Conservation (phyloP, 768 basidiomycete genomes). For the Roridomyces roridus region DNA sequence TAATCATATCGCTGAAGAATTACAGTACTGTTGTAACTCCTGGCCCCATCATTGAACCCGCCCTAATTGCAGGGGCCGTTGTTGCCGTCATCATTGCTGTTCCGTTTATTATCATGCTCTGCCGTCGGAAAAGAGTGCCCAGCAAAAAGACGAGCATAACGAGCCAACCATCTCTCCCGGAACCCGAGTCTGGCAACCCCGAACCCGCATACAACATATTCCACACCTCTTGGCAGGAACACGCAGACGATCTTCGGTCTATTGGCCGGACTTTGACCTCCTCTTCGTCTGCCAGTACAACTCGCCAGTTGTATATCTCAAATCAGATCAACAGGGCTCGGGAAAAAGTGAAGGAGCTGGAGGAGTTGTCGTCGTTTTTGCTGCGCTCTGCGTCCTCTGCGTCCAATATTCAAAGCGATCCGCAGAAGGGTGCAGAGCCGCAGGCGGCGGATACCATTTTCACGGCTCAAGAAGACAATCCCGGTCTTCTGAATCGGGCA, state of each 20-base stretch:
- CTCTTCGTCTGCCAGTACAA: not conserved
- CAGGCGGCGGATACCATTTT: no score
- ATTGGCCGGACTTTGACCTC: not conserved
- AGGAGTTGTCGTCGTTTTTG: not conserved
- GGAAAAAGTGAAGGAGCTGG: conserved; percentile 6
- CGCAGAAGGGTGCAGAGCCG: no score
- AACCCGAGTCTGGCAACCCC: no score
- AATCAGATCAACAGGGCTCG: conserved; percentile 11
- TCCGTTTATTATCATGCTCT: not conserved
- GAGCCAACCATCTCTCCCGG: no score
- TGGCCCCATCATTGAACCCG: no score
- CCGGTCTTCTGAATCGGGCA: not conserved
- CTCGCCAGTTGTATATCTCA: conserved; percentile 12
- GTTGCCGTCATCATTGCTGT: not conserved
- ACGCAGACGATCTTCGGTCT: not conserved
- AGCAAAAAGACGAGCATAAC: no score
- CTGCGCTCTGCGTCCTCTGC: not conserved
- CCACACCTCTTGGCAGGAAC: not conserved
- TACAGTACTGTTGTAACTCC: no score
- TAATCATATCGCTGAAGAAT: no score
- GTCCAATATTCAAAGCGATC: no score
- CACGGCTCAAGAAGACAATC: not conserved
- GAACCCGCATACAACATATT: no score
- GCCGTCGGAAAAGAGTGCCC: no score
- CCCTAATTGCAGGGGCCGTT: no score